phyloP scores from a whole-genome alignment of 805 yeast genomes.

The Ogataea nonfermentans region DNA sequence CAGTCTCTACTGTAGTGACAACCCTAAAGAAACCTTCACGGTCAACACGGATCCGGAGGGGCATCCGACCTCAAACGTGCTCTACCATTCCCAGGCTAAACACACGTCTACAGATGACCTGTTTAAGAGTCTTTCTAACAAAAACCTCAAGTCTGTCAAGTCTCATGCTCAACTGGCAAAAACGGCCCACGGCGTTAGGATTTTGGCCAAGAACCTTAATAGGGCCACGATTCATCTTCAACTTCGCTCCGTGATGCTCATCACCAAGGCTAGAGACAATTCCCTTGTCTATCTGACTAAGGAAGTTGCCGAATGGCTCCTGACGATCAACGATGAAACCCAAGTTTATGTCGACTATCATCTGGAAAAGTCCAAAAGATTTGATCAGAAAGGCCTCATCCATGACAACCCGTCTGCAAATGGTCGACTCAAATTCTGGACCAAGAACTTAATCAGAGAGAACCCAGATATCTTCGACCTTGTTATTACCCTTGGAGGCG shows the following conservation, averaged over 20 bases:
- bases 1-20: constrained; percentile 26
- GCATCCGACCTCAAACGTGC: constrained; percentile 1
- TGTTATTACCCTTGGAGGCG: constrained; percentile 91
- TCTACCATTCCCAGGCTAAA: constrained; percentile 3
- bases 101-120: constrained; percentile 19
- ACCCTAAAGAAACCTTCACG: constrained; percentile 24
- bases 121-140: constrained; percentile 28
- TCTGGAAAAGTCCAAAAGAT: constrained; percentile 58
- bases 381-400: constrained; percentile 54
- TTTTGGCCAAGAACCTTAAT: constrained; percentile 67
- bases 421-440: constrained; percentile 65
- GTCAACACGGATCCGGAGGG: constrained; percentile 22
- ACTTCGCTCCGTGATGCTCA: constrained; percentile 69
- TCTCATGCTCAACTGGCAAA: constrained; percentile 77
- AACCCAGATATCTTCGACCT: constrained; percentile 60
- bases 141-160: constrained; percentile 51
- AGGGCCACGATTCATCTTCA: constrained; percentile 71
- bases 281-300: constrained; percentile 72
- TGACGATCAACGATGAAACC: constrained; percentile 34
- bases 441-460: constrained; percentile 48
- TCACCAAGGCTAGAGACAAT: constrained; percentile 88
- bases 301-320: constrained; percentile 76
- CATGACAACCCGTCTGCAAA: constrained; percentile 46
- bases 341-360: constrained; percentile 72
- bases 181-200: constrained; percentile 77